Evolutionary conservation across 2,329 filamentous ascomycete genomes (phyloP).

Genomic region (Ophidiomyces ophidiicola): DNA sequence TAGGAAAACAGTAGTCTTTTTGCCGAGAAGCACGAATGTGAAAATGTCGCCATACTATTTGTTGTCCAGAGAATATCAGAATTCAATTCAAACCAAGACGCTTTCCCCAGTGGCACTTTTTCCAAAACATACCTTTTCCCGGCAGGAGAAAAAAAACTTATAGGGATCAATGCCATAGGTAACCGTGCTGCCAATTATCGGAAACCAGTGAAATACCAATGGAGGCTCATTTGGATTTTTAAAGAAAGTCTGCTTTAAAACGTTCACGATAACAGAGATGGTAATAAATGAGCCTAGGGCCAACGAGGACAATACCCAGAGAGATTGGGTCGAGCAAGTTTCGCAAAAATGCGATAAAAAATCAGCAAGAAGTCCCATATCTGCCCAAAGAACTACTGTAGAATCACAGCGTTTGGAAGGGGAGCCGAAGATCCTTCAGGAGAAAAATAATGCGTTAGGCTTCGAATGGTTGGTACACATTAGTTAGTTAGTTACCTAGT

Average conservation of each 20-base stretch:
- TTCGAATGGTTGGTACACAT: no score
- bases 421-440: no score
- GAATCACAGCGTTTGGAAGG: no score
- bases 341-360: conserved; percentile 35
- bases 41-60: conserved; percentile 73
- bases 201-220: conserved; percentile 53
- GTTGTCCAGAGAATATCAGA: not conserved
- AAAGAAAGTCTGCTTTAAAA: conserved; percentile 65
- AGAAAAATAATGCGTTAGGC: no score
- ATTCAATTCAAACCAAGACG: not conserved
- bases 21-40: conserved; percentile 76
- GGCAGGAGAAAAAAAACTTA: conserved; percentile 51
- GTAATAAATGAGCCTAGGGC: conserved; percentile 39
- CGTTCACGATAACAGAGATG: conserved; percentile 59
- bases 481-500: no score
- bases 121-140: conserved; percentile 56
- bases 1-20: conserved; percentile 76
- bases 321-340: conserved; percentile 37
- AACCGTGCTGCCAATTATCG: conserved; percentile 76
- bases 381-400: no score
- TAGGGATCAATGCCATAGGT: conserved; percentile 81
- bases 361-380: conserved; percentile 42
- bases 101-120: no score
- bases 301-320: conserved; percentile 35
- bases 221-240: conserved; percentile 69